Percentiles rank a stretch among this genome's conserved stretches.
These are phyloP conservation scores for Solanum chmielewskii DNA, from an alignment of 257 asterid genomes.

Conservation along the genomic window DNA sequence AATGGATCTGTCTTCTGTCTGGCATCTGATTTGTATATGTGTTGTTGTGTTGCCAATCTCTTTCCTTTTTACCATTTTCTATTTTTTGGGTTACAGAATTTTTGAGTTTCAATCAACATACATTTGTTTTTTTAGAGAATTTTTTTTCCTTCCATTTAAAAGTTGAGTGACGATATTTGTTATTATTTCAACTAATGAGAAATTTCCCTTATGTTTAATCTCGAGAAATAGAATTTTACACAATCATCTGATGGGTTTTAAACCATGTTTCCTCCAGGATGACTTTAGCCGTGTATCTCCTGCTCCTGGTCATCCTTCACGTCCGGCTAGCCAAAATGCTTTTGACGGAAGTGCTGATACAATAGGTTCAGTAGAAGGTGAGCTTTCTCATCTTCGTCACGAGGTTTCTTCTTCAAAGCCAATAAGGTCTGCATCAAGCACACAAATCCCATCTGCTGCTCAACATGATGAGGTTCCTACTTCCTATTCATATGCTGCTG, in stretches of 20 bases:
- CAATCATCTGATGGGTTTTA: neutral
- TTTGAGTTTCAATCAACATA: neutral
- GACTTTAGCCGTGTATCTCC: conserved; percentile 55
- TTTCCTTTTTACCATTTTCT: neutral
- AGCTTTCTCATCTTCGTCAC: conserved; percentile 43
- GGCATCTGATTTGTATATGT: neutral
- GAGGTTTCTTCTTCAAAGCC: conserved; percentile 43
- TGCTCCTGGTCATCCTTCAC: conserved; percentile 60
- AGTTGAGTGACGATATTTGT: neutral
- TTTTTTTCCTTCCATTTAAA: neutral
- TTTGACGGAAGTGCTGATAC: conserved; percentile 46
- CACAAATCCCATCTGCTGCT: conserved; percentile 38
- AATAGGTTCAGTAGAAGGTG: conserved; percentile 49
- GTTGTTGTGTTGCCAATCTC: neutral
- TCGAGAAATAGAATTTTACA: neutral
- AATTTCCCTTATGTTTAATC: neutral
- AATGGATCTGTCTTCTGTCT: neutral
- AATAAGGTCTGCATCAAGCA: conserved; percentile 26
- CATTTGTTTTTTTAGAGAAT: neutral
- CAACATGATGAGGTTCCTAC: conserved; percentile 44
- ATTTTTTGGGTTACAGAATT: neutral
- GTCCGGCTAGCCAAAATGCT: conserved; percentile 72
- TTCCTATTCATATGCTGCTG: conserved; percentile 91
- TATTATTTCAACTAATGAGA: neutral
- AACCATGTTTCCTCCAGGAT: conserved; percentile 43